Base-by-base conservation (phyloP, 257 asterid genomes). In the Fraxinus anomala region DNA sequence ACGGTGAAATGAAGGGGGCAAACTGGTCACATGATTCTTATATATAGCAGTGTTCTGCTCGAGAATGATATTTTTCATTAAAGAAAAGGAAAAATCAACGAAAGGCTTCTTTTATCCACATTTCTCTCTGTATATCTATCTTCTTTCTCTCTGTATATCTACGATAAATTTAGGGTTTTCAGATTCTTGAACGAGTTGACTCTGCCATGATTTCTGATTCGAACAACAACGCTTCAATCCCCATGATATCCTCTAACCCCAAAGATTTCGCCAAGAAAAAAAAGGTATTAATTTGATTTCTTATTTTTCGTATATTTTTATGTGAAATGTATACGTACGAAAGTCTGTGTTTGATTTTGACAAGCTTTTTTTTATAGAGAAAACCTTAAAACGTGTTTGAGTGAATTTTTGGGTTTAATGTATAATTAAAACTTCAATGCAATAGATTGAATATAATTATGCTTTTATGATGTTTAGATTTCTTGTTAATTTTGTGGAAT, bases 121-220 rank as follows among this genome's bases (percentile, higher is more conserved):
- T 61, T 12, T 47, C 21, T 47, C 21, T 79, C 73, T 82, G 82
- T 76, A 77, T 76, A 5, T 36, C 39, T 36, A 6, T 36, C 11
- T 37, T 37, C 4, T 7, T 37, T 81, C 77, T 80, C 78, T 67
- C 13, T 70, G 31, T 75, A 21, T 36, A 67, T 26, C 26, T 75
- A 4, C 79, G 79, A 85, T 84, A 88, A 81, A 82, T 68, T 87
- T 90, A 87, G 96, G 96, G 94, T 89, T 89, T 89, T 82, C 88
- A 2, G 69, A 63, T 63, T 63, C 36, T 63, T 63, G 17, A 63
- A 63, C 79, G 72, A 66, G 44, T 83, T 69, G 76, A 76, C 76
- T 74, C 89, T 91, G 85, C 87, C 86, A 92, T 94, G 98, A 82
- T 82, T 91, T 88, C 94, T 66, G 98, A 90, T 87, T 92, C 97